Evolutionary conservation across 2,329 filamentous ascomycete species (phyloP), one percentile per base, ranked within the genome.

Genomic region (Ophiostoma ulmi): DNA sequence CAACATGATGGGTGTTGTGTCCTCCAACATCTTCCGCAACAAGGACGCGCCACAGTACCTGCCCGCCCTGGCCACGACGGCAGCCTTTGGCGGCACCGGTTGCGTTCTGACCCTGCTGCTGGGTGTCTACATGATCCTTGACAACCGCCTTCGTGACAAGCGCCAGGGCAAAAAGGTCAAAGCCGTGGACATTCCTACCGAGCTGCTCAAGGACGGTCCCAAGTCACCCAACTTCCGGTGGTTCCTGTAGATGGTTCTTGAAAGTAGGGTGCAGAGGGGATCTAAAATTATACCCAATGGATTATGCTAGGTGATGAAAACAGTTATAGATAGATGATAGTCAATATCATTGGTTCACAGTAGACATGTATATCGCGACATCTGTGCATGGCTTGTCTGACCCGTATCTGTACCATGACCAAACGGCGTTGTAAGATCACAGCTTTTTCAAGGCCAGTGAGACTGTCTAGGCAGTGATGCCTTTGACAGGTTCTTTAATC

Each of bases 1-100:
- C 3, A 94, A 94, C 74, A 77, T 93, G 48, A 93, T 93, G 89
- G 90, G 90, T 4, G 80, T 92, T 0, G 88, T 92, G 0, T 83
- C 83, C 38, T 87, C 85, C 73, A 91, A 92, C 75, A 88, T 91
- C 72, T 92, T 91, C 79, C 82, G 84, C 20, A 81, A 83, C 55
- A 79, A 88, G 74, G 88, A 91, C 75, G 84, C 84, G 22, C 89
- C 89, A 0, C 87, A 89, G 75, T 92, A 91, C 75, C 81, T 86
- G 70, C 88, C 89, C 0, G 90, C 90, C 0, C 78, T 91, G 67
- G 89, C 85, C 4, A 88, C 87, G 61, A 90, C 86, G 2, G 88
- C 87, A 0, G 83, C 83, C 2, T 90, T 90, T 80, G 89, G 89
- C 0, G 89, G 83, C 0, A 80, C 79, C 0, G 90, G 90, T 0